Percentiles rank a stretch among this genome's conserved stretches.
These are phyloP conservation scores for Gossypium gossypioides DNA, from an alignment of 441 rosid genomes.

Conservation along the genomic window DNA sequence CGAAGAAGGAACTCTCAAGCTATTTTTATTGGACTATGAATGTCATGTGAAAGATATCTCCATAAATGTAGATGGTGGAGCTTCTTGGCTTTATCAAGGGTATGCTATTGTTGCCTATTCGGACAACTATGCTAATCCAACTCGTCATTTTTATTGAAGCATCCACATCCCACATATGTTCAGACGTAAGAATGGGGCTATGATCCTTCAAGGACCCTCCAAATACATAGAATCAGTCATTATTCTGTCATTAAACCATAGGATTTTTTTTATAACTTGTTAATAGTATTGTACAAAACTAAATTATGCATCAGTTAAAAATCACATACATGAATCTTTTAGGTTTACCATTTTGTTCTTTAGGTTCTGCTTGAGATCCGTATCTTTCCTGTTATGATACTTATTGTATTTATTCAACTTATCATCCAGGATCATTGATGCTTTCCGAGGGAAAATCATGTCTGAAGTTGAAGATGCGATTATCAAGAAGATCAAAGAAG, in stretches of 20 bases:
- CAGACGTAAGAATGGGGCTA: not conserved
- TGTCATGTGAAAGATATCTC: slow-evolving; percentile 50
- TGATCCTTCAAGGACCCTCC: not conserved
- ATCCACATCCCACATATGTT: not conserved
- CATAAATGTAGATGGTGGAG: slow-evolving; percentile 28
- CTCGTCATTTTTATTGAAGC: not conserved
- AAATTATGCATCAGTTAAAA: too few species aligned
- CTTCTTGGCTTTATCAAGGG: slow-evolving; percentile 9
- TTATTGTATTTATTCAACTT: slow-evolving; percentile 6
- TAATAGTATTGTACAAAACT: too few species aligned
- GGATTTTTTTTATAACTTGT: too few species aligned
- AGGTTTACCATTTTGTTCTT: not conserved
- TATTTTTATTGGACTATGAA: slow-evolving; percentile 34
- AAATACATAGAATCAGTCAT: not conserved
- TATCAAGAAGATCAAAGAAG: slow-evolving; percentile 41
- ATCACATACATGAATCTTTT: too few species aligned
- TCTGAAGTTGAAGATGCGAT: slow-evolving; percentile 53
- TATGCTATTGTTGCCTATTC: not conserved
- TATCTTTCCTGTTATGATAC: not conserved
- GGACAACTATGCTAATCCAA: not conserved
- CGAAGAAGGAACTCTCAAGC: slow-evolving; percentile 44
- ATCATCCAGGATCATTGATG: slow-evolving; percentile 51
- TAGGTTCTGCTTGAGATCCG: not conserved
- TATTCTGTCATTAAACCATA: not conserved
- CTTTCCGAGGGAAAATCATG: slow-evolving; percentile 46